phyloP scores from a whole-genome alignment of 768 basidiomycete genomes.

The Filobasidium floriforme region DNA sequence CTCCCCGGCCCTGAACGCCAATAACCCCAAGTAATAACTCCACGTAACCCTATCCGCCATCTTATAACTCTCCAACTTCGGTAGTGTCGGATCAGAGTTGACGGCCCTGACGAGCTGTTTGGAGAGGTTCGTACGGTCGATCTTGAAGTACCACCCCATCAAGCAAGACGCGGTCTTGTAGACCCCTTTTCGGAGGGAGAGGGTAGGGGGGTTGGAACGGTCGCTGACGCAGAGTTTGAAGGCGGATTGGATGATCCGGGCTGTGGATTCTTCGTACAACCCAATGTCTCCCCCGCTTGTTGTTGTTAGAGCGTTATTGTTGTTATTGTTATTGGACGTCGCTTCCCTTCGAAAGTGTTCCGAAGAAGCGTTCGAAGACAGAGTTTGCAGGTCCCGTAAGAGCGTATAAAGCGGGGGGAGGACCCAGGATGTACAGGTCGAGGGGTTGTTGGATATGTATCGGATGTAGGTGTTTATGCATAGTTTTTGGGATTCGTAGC shows the following conservation, averaged over 20 bases:
- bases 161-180: conserved; percentile 88
- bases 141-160: conserved; percentile 94
- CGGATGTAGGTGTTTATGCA: conserved; percentile 29
- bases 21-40: conserved; percentile 88
- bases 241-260: conserved; percentile 76
- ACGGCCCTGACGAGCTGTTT: conserved; percentile 88
- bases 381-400: conserved; percentile 61
- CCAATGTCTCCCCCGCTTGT: conserved; percentile 22
- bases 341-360: background rate
- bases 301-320: background rate
- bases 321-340: conserved; percentile 28
- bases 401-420: conserved; percentile 74
- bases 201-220: conserved; percentile 46
- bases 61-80: conserved; percentile 66
- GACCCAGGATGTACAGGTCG: conserved; percentile 84
- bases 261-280: conserved; percentile 67
- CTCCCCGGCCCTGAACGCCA: conserved; percentile 87
- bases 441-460: conserved; percentile 47
- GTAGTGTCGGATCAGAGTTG: conserved; percentile 74
- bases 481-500: background rate
- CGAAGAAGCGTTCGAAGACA: conserved; percentile 19
- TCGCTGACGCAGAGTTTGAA: conserved; percentile 86
- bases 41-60: conserved; percentile 88
- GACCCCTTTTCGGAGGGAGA: no score
- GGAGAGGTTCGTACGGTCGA: conserved; percentile 81